A percentile compares a stretch with the other conserved stretches of the same genome.
phyloP scores from a whole-genome alignment of 2,329 filamentous ascomycete genomes.

The Thelonectria olida region DNA sequence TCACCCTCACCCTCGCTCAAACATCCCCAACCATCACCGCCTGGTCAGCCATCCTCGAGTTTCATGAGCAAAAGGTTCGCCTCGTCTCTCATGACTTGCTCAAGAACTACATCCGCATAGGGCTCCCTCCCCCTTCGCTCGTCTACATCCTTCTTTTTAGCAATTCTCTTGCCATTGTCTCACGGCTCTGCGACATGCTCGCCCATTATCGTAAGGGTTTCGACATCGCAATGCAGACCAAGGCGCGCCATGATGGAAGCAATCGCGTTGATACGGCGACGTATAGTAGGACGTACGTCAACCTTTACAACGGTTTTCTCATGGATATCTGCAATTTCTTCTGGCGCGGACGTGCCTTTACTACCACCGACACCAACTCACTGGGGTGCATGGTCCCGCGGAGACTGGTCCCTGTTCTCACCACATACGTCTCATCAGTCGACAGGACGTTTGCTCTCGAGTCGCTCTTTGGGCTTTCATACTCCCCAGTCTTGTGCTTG shows the following conservation, averaged over 20 bases:
- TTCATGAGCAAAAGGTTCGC: constrained; percentile 71
- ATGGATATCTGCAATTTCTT: constrained; percentile 89
- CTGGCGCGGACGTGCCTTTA: constrained; percentile 80
- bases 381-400: constrained; percentile 62
- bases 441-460: constrained; percentile 57
- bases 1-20: constrained; percentile 70
- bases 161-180: constrained; percentile 68
- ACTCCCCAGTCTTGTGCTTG: constrained; percentile 65
- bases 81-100: constrained; percentile 62
- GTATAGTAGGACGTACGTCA: constrained; percentile 69
- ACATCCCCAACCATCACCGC: constrained; percentile 53
- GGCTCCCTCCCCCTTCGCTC: constrained; percentile 72
- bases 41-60: constrained; percentile 70
- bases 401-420: constrained; percentile 55
- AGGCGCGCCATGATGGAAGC: constrained; percentile 39
- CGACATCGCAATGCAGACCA: constrained; percentile 67
- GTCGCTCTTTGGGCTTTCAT: constrained; percentile 66
- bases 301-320: constrained; percentile 81
- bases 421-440: constrained; percentile 58
- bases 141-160: constrained; percentile 78
- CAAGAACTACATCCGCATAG: constrained; percentile 68
- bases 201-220: constrained; percentile 79
- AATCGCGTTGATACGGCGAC: constrained; percentile 46
- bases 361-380: constrained; percentile 69
- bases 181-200: constrained; percentile 75